A percentile compares a stretch with the other conserved stretches of the same genome.
Evolutionary conservation across 306 rosid species (phyloP).

Genomic region (Vigna mungo): DNA sequence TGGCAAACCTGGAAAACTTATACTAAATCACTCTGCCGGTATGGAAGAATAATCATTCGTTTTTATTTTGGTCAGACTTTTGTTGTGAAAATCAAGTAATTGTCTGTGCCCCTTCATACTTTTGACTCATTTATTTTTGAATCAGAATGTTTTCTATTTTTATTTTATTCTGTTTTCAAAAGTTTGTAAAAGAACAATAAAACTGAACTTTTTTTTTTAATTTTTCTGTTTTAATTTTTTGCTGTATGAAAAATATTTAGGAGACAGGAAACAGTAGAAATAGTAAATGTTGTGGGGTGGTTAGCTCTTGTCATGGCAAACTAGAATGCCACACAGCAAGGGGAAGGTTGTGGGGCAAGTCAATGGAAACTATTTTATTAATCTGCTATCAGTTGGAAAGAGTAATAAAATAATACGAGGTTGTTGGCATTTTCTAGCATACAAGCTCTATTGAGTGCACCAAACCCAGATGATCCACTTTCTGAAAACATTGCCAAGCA

Average conservation of each 20-base stretch:
- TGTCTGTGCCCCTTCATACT: too few species aligned
- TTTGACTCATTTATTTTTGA: neutral
- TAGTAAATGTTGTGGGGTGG: neutral
- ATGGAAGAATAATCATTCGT: neutral
- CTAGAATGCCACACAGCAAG: neutral
- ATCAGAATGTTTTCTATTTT: neutral
- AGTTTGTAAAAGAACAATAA: neutral
- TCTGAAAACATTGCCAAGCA: slow-evolving; percentile 97
- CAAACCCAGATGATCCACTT: slow-evolving; percentile 96
- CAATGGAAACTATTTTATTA: neutral
- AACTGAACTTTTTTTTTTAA: neutral
- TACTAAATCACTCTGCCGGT: neutral
- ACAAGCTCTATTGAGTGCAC: slow-evolving; percentile 97
- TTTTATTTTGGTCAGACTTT: neutral
- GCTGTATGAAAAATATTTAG: neutral
- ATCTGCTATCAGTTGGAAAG: neutral
- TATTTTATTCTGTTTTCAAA: neutral
- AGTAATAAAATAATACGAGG: neutral
- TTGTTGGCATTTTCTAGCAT: slow-evolving; percentile 53
- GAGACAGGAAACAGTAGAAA: neutral
- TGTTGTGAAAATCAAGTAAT: too few species aligned
- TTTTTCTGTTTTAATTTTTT: neutral
- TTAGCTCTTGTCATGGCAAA: slow-evolving; percentile 6
- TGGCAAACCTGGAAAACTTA: neutral
- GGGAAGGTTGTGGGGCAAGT: slow-evolving; percentile 11